Evolutionary conservation across 1,139 yeast genomes (phyloP), one percentile per base, ranked within the genome.

Genomic region (Saccharomyces hybrid): DNA sequence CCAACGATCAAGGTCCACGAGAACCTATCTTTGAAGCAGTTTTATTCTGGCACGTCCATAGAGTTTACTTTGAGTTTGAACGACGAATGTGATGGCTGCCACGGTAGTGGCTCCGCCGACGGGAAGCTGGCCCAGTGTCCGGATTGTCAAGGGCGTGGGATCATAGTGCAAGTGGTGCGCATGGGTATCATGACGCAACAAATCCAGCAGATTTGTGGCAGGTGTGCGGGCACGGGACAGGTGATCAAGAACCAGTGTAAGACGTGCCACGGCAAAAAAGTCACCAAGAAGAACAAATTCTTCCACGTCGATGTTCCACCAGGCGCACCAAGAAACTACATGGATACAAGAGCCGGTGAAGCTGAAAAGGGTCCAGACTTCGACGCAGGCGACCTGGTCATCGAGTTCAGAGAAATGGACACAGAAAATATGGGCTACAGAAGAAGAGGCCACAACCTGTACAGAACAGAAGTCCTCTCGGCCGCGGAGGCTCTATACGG

Each of bases 131-230:
- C 83, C 55, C 71, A 69, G 24, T 93, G 99, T 74, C 63, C 69
- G 1, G 74, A 75, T 54, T 93, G 99, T 74, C 71, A 75, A 12
- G 99, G 99, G 1, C 73, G 74, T 24, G 99, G 99, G 31, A 75
- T 84, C 42, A 72, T 81, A 42, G 69, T 83, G n/a, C 79, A 85
- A 55, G 78, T 82, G 54, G 78, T 86, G 59, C 96, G 90, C 69
- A 72, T 93, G 60, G 97, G 89, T 0, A 96, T 95, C 8, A 88
- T 93, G 89, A 75, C 88, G 58, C 98, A 91, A 70, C 88, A 86
- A 59, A 78, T 90, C 62, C 91, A 88, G 67, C 79, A 83, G 52
- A 78, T 78, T 12, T 93, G 99, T 77, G 90, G 86, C 56, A 74
- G 73, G 54, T 93, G 99, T 75, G 73, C 76, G 16, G 99, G 99